Percentiles rank a stretch among this genome's conserved stretches.
These are phyloP conservation scores for Colletotrichum sp. DNA, from an alignment of 2,329 filamentous ascomycete genomes.

Conservation along the genomic window DNA sequence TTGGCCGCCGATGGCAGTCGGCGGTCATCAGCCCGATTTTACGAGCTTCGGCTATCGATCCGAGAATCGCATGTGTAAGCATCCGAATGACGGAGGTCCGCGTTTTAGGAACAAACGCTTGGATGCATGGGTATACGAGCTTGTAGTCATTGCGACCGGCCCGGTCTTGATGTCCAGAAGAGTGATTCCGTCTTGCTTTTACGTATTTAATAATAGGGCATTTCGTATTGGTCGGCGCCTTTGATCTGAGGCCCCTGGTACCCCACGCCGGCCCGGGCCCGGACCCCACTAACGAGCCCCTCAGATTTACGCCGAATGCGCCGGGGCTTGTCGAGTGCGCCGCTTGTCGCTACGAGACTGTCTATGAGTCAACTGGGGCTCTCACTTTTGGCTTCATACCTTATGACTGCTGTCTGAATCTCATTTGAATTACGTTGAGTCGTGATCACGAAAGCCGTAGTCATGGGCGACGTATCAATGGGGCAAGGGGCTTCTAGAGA, in stretches of 20 bases:
- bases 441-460: not conserved
- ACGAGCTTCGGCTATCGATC: not conserved
- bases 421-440: not conserved
- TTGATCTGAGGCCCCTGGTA: not conserved
- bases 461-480: not conserved
- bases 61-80: not conserved
- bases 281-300: not conserved
- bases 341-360: not conserved
- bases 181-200: not conserved
- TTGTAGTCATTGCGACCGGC: not conserved
- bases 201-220: not conserved
- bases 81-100: not conserved
- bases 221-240: not conserved
- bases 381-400: not conserved
- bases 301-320: not conserved
- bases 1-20: not conserved
- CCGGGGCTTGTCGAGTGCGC: not conserved
- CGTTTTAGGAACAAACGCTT: not conserved
- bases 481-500: not conserved
- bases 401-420: not conserved
- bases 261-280: not conserved
- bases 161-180: not conserved
- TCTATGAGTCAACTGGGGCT: not conserved
- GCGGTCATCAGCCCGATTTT: not conserved
- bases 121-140: not conserved